Conservation (phyloP, 768 basidiomycete genomes). For the Lactarius pseudohatsudake region DNA sequence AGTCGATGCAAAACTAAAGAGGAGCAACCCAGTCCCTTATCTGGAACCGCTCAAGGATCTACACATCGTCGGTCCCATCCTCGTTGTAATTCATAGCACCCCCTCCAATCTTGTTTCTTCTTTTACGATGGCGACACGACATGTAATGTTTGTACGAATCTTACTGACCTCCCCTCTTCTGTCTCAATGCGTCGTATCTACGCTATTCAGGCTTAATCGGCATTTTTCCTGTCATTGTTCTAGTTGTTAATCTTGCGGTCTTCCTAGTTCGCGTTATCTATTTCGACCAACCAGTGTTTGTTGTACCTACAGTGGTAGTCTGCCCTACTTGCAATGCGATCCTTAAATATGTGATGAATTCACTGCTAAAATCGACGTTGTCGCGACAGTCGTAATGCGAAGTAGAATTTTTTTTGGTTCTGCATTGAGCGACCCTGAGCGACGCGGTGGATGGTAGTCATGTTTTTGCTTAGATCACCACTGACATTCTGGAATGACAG, state of each 20-base stretch:
- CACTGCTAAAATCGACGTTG: too few species aligned
- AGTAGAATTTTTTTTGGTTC: too few species aligned
- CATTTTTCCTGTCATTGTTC: neutral
- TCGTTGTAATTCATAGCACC: neutral
- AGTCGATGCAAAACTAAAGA: conserved; percentile 14
- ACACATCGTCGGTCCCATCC: too few species aligned
- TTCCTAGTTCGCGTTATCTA: neutral
- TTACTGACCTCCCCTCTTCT: neutral
- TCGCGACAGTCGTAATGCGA: too few species aligned
- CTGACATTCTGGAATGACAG: too few species aligned
- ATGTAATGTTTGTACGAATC: neutral
- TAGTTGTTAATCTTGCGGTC: neutral
- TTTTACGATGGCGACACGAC: neutral
- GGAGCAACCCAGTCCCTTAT: neutral
- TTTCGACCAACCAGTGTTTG: neutral
- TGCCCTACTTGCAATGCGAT: neutral
- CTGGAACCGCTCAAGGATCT: too few species aligned
- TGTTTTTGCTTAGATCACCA: too few species aligned
- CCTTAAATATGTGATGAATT: too few species aligned
- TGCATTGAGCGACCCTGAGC: too few species aligned
- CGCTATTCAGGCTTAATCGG: neutral
- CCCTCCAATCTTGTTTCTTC: neutral
- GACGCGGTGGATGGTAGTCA: too few species aligned
- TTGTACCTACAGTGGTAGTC: neutral
- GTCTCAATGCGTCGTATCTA: neutral